phyloP scores from a whole-genome alignment of 1,139 yeast species.

The Trichomonascaceae sp. region DNA sequence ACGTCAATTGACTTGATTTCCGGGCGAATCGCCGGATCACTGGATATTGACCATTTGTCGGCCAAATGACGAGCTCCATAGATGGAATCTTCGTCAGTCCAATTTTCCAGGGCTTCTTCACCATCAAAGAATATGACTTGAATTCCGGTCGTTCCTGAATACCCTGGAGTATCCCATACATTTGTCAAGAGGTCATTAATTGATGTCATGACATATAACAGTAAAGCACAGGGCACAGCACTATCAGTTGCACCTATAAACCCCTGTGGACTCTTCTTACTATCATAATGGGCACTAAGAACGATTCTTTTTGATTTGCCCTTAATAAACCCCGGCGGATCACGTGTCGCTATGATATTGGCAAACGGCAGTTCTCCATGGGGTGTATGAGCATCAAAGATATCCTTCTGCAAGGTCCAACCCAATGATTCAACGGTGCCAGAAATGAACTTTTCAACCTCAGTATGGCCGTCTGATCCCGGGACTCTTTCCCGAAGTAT shows the following conservation, averaged over 20 bases:
- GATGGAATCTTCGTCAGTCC: conserved; percentile 47
- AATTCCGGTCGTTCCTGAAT: conserved; percentile 31
- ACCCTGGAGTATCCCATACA: conserved; percentile 21
- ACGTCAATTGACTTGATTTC: conserved; percentile 34
- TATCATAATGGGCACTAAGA: conserved; percentile 52
- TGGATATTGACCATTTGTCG: conserved; percentile 29
- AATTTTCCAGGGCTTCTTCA: conserved; percentile 48
- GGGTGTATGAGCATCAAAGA: conserved; percentile 37
- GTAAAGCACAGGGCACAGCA: conserved; percentile 50
- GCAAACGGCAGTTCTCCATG: conserved; percentile 38
- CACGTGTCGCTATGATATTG: conserved; percentile 39
- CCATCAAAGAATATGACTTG: conserved; percentile 54
- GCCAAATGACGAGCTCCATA: conserved; percentile 53
- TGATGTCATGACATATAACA: conserved; percentile 41
- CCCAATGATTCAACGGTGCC: conserved; percentile 18
- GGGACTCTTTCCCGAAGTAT: conserved; percentile 38
- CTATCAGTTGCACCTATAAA: conserved; percentile 56
- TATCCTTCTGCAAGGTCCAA: conserved; percentile 41
- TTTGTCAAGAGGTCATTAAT: conserved; percentile 26
- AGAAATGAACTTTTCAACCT: conserved; percentile 37
- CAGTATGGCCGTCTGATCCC: conserved; percentile 39
- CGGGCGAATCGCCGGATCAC: neutral
- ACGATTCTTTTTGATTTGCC: conserved; percentile 34
- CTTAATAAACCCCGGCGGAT: conserved; percentile 23
- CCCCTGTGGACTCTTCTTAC: conserved; percentile 44